Percentiles rank a stretch among this genome's conserved stretches.
phyloP scores from a whole-genome alignment of 495 filamentous ascomycete genomes.

The Bacidia gigantensis region DNA sequence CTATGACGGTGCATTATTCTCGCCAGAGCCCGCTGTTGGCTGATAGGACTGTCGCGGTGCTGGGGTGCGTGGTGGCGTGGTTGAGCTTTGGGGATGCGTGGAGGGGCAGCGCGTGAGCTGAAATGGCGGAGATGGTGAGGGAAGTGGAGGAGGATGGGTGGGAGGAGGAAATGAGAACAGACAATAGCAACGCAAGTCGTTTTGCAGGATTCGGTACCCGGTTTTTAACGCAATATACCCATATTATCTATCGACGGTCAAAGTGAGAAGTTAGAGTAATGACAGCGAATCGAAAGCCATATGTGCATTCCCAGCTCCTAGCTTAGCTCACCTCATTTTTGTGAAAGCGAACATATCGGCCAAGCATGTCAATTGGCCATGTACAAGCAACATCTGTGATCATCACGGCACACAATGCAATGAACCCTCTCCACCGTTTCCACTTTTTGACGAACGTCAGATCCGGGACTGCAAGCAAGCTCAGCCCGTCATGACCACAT shows the following conservation, averaged over 20 bases:
- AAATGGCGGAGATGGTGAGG: not conserved
- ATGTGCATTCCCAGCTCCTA: too few species aligned
- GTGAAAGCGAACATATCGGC: not conserved
- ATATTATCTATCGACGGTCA: too few species aligned
- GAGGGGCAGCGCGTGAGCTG: conserved; percentile 24
- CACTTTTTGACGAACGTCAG: too few species aligned
- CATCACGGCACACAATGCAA: too few species aligned
- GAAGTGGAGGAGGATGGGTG: not conserved
- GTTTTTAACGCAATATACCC: too few species aligned
- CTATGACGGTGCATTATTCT: conserved; percentile 69
- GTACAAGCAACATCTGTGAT: too few species aligned
- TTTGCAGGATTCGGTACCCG: too few species aligned
- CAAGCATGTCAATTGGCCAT: too few species aligned
- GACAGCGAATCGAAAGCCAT: not conserved
- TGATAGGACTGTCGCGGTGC: conserved; percentile 45
- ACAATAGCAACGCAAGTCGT: not conserved
- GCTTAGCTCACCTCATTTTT: not conserved
- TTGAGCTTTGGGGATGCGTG: conserved; percentile 55
- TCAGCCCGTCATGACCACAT: not conserved
- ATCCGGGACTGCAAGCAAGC: too few species aligned
- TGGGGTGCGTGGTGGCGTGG: conserved; percentile 51
- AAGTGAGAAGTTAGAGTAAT: too few species aligned
- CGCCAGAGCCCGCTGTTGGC: conserved; percentile 50
- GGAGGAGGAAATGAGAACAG: not conserved
- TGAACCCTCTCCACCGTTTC: too few species aligned